Base-by-base conservation (phyloP, 306 rosid species). In the Prunus campanulata region DNA sequence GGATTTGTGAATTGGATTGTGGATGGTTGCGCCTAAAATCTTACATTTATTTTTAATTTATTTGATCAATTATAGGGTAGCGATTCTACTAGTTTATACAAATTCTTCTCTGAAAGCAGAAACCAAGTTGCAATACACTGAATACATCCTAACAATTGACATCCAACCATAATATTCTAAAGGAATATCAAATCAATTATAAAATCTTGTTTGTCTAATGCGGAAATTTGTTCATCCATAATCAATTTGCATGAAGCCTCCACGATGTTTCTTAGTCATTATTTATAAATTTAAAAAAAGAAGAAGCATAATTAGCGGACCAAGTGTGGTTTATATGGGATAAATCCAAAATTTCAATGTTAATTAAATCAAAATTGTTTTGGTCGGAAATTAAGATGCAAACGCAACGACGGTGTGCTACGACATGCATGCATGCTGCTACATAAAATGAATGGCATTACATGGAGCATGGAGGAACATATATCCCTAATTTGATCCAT, bases 401-500 rank as follows among this genome's bases (percentile, higher is more conserved):
- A 52, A 52, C 5, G 10, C 8, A 2, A 57, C 27, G 71, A 57
- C 70, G 79, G 79, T 73, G 78, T 71, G 77, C 24, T 64, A 2
- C 24, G n/a, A 55, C 61, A 55, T 55, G 62, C 29, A 20, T 20
- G 29, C 62, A 56, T 56, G 57, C 8, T 14, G 57, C n/a, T 14
- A 1, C 55, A 54, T 11, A 29, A 59, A 4, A 46, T 62, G 29
- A 7, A 56, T 35, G 74, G 73, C 61, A 49, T 29, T 2, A 22
- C 66, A 60, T 52, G 30, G 5, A 72, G 74, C 13, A 62, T 55
- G 68, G 74, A 54, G 59, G 32, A 70, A 63, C 80, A 80, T 70
- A 57, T 12, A 25, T 75, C 64, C 48, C 29, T 16, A 24, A 35
- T 29, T 24, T 32, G 15, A 69, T 63, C 77, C n/a, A 46, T 12